phyloP scores from a whole-genome alignment of 2,329 filamentous ascomycete genomes.

The Colletotrichum spinosum region DNA sequence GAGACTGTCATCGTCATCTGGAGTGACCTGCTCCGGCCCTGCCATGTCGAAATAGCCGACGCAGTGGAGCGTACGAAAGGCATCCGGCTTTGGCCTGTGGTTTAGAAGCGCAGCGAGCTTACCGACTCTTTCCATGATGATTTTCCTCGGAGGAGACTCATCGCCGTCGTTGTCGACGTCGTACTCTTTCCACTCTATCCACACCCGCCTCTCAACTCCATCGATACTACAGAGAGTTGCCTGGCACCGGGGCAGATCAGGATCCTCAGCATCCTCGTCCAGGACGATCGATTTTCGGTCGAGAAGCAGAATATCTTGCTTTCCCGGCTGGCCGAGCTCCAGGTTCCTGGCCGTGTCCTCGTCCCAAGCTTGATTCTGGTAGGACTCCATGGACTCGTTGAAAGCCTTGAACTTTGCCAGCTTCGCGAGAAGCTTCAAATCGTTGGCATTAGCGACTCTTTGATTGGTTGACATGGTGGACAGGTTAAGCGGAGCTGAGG shows the following conservation, averaged over 20 bases:
- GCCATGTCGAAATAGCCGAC: constrained; percentile 62
- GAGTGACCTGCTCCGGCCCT: constrained; percentile 41
- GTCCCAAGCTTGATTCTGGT: constrained; percentile 44
- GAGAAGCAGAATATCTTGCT: constrained; percentile 48
- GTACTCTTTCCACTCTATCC: constrained; percentile 65
- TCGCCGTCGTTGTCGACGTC: constrained; percentile 49
- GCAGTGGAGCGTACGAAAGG: constrained; percentile 63
- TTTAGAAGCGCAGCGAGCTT: constrained; percentile 61
- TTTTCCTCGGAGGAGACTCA: constrained; percentile 52
- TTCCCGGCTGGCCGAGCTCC: constrained; percentile 50
- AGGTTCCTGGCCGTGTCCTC: constrained; percentile 52
- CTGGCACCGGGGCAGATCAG: constrained; percentile 52
- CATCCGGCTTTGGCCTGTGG: constrained; percentile 59
- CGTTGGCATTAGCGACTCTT: constrained; percentile 52
- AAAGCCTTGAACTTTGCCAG: constrained; percentile 64
- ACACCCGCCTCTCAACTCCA: constrained; percentile 52
- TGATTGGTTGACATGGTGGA: constrained; percentile 49
- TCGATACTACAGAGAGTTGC: constrained; percentile 50
- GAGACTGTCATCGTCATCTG: constrained; percentile 55
- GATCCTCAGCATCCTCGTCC: constrained; percentile 46
- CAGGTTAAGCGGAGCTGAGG: constrained; percentile 38
- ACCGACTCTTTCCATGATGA: constrained; percentile 57
- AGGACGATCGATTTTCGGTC: constrained; percentile 50
- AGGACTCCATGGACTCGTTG: constrained; percentile 56
- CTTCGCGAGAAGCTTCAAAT: constrained; percentile 54